A percentile compares a stretch with the other conserved stretches of the same genome.
These are phyloP conservation scores for Neurospora crassa DNA, from an alignment of 2,329 filamentous ascomycete genomes.

Conservation along the genomic window DNA sequence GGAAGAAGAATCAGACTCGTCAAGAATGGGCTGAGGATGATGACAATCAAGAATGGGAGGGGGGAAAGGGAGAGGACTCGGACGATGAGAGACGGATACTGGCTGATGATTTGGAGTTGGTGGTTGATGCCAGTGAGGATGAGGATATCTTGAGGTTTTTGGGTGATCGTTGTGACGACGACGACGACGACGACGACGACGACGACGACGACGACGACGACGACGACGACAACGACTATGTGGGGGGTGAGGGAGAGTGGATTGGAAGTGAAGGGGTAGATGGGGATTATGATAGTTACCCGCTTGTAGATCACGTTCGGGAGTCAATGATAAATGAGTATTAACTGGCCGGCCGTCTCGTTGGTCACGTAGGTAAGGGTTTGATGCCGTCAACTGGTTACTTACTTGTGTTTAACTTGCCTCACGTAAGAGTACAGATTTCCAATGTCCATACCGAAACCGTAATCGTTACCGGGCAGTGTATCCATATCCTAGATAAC, in stretches of 20 bases:
- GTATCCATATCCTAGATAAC: not conserved
- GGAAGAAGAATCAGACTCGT: not conserved
- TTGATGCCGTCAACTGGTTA: not conserved
- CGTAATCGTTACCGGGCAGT: not conserved
- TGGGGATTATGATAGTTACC: not conserved
- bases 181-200: not conserved
- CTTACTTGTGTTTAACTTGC: not conserved
- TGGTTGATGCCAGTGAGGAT: not conserved
- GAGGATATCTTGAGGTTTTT: not conserved
- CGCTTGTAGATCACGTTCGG: not conserved
- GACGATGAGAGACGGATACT: fast-evolving
- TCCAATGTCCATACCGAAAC: no score
- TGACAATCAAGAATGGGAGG: not conserved
- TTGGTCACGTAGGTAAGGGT: not conserved
- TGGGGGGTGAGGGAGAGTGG: not conserved
- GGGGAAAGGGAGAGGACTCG: no score
- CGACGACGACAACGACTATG: not conserved
- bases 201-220: not conserved
- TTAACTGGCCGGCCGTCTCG: not conserved
- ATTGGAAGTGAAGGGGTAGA: not conserved
- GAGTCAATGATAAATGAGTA: not conserved
- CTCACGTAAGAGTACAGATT: not conserved
- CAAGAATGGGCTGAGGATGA: not conserved
- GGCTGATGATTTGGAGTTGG: not conserved
- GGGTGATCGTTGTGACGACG: not conserved